phyloP scores from a whole-genome alignment of 371 early-diverging fungal species.

The Apophysomyces sp. region DNA sequence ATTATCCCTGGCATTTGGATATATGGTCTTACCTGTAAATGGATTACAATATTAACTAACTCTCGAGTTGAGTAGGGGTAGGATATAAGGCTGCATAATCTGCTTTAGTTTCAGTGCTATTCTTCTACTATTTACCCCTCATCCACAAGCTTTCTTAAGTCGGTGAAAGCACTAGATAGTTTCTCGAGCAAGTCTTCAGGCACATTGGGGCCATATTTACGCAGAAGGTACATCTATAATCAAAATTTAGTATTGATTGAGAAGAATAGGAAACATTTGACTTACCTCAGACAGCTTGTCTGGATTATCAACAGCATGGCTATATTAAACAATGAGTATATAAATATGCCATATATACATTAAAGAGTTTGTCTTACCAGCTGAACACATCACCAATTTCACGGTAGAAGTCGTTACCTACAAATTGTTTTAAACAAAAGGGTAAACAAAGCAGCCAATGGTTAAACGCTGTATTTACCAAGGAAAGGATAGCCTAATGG shows the following conservation, averaged over 20 bases:
- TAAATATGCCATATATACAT: too few species aligned
- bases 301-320: constrained; percentile 83
- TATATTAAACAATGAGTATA: constrained; percentile 13
- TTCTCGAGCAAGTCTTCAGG: constrained; percentile 64
- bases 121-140: constrained; percentile 47
- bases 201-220: constrained; percentile 75
- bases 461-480: constrained; percentile 13
- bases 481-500: constrained; percentile 35
- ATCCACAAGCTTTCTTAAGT: constrained; percentile 73
- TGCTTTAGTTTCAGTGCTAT: neutral
- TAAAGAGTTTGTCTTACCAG: constrained; percentile 24
- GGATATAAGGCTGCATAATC: constrained; percentile 46
- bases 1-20: neutral
- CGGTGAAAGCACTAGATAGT: constrained; percentile 73
- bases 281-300: constrained; percentile 67
- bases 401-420: constrained; percentile 85
- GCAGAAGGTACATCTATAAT: constrained; percentile 58
- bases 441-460: neutral
- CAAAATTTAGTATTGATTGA: neutral
- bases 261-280: too few species aligned
- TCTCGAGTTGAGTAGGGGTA: constrained; percentile 91
- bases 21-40: constrained; percentile 54
- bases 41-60: constrained; percentile 77
- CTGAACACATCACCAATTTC: constrained; percentile 82
- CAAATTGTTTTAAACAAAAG: constrained; percentile 47